Evolutionary conservation across 2,329 filamentous ascomycete genomes (phyloP), one percentile per base, ranked within the genome.

Genomic region (Alternaria sp.): DNA sequence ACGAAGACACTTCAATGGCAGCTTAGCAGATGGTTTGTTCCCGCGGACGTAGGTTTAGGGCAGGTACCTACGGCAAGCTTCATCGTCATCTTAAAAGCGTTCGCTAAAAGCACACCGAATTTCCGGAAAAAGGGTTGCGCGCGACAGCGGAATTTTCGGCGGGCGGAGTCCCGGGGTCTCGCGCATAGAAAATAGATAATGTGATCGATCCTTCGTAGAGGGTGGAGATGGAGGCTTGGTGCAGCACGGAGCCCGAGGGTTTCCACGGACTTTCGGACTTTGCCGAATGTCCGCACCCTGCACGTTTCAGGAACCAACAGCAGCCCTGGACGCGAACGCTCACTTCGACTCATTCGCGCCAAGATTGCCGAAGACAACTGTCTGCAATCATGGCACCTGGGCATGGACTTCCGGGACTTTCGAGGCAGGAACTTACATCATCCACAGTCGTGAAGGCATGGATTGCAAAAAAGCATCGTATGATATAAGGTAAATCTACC

Each of bases 1-100:
- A 43, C 70, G 57, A 28, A 70, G 46, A 43, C 69, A 72, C 69
- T 72, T 54, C 28, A 23, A 11, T 36, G n/a, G 9, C 13, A 17
- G 10, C 15, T 63, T 43, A 63, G 61, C 52, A 32, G 25, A 26
- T 30, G 12, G 17, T n/a, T 21, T 17, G 49, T 5, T n/a, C 7
- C 13, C 7, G 26, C 21, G n/a, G 23, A 36, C 46, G 54, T 23
- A 40, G 46, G 19, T 36, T 17, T 17, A 40, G 36, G n/a, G 43
- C 30, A 45, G 28, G n/a, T 40, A 59, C 57, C 43, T 68, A 70
- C 67, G 51, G 68, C 65, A 54, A 69, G 58, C 45, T 64, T 66
- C 61, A 57, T 69, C 46, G 59, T 63, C 54, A 55, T 63, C 11
- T 32, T 26, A 25, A n/a, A 5, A 23, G 28, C n/a, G 25, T 15